phyloP scores from a whole-genome alignment of 257 asterid species.

The Knoxia roxburghii region DNA sequence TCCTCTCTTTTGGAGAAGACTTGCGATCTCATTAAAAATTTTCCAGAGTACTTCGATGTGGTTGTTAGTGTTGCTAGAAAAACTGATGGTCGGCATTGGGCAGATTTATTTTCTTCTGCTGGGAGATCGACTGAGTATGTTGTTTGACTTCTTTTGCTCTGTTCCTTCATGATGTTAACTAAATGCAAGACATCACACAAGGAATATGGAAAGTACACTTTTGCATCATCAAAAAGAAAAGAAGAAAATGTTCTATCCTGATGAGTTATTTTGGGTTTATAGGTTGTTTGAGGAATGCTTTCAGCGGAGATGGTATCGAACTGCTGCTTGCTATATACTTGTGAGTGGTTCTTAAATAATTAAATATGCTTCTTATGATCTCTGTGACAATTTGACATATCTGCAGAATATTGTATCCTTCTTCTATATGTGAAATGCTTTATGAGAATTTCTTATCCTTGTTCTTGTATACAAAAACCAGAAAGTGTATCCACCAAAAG shows the following conservation, averaged over 20 bases:
- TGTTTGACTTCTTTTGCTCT: neutral
- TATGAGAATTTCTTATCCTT: neutral
- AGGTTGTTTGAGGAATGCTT: conserved; percentile 55
- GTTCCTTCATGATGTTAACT: neutral
- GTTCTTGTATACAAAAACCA: neutral
- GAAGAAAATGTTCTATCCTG: neutral
- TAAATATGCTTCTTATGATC: neutral
- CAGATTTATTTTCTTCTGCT: conserved; percentile 91
- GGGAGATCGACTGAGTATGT: conserved; percentile 98
- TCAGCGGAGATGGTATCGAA: conserved; percentile 51
- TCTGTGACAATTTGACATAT: neutral
- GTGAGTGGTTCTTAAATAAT: conserved; percentile 22
- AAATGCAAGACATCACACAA: neutral
- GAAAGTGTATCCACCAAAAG: neutral
- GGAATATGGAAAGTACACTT: neutral
- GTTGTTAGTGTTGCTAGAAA: conserved; percentile 99
- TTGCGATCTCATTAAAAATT: conserved; percentile 86
- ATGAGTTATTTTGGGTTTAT: conserved; percentile 11
- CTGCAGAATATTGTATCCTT: neutral
- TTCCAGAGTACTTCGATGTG: conserved; percentile 94
- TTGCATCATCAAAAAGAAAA: neutral
- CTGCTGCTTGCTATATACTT: conserved; percentile 54
- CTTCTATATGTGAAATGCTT: neutral
- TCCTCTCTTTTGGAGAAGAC: conserved; percentile 84
- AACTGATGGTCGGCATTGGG: conserved; percentile 99